Percentiles rank a stretch among this genome's conserved stretches.
These are phyloP conservation scores for Tolypocladium ophioglossoides DNA, from an alignment of 2,329 filamentous ascomycete genomes.

Conservation along the genomic window DNA sequence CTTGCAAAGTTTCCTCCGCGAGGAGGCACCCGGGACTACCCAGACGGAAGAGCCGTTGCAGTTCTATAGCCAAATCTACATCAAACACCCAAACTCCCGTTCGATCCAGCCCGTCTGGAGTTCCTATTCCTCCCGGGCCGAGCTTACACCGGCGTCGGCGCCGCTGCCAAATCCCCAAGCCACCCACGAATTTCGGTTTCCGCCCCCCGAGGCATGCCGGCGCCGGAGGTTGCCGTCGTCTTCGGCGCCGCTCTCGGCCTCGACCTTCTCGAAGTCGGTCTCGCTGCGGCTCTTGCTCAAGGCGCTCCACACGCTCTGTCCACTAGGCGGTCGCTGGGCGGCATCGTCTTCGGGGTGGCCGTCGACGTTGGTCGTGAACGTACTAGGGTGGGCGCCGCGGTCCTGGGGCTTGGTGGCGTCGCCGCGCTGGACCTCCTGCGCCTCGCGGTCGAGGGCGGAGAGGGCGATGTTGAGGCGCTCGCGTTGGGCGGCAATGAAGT, in stretches of 20 bases:
- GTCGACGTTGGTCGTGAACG: slow-evolving; percentile 7
- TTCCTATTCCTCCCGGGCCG: slow-evolving; percentile 27
- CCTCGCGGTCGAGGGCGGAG: slow-evolving; percentile 70
- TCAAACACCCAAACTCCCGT: slow-evolving; percentile 17
- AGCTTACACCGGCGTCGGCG: slow-evolving; percentile 20
- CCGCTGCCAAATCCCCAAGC: slow-evolving; percentile 34
- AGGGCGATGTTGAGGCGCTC: slow-evolving; percentile 67
- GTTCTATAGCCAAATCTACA: slow-evolving; percentile 5
- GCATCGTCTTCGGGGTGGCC: slow-evolving; percentile 20
- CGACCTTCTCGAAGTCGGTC: slow-evolving; percentile 81
- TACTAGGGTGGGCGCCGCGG: background rate
- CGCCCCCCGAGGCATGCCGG: slow-evolving; percentile 14
- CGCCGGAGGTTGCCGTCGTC: slow-evolving; percentile 31
- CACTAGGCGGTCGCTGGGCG: slow-evolving; percentile 33
- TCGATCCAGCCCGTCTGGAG: slow-evolving; percentile 9
- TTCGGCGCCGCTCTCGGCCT: slow-evolving; percentile 58
- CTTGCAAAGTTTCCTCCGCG: background rate
- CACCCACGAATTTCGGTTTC: slow-evolving; percentile 30
- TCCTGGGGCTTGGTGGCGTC: slow-evolving; percentile 14
- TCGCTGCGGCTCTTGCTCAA: slow-evolving; percentile 78
- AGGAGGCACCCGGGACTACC: background rate
- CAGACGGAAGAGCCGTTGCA: background rate
- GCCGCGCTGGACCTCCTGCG: slow-evolving; percentile 43
- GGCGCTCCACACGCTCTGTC: slow-evolving; percentile 39
- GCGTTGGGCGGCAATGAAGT: slow-evolving; percentile 68